These are phyloP conservation scores for Blastobotrys niveus DNA, from an alignment of 1,139 yeast genomes.

Conservation along the genomic window DNA sequence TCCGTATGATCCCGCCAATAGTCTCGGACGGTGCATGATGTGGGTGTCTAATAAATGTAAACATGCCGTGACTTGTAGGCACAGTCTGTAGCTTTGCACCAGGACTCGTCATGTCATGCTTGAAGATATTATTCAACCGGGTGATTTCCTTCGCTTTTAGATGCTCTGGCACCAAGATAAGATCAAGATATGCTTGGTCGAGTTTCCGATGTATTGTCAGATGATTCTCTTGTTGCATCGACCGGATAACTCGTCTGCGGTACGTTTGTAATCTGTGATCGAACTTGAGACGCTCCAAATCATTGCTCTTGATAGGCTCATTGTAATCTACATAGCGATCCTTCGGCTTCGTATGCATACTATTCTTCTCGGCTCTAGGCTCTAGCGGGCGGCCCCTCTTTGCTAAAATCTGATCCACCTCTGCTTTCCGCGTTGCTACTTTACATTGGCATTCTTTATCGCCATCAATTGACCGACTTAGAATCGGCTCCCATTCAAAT, in stretches of 20 bases:
- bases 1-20: conserved; percentile 11
- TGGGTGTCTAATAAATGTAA: conserved; percentile 17
- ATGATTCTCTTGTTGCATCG: neutral
- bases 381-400: neutral
- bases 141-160: conserved; percentile 9
- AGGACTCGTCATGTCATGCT: conserved; percentile 15
- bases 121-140: conserved; percentile 9
- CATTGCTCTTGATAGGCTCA: conserved; percentile 4
- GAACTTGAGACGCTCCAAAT: conserved; percentile 1
- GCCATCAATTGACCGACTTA: neutral
- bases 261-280: neutral
- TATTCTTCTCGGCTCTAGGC: neutral
- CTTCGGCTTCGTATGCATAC: neutral
- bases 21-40: conserved; percentile 15
- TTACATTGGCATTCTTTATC: neutral
- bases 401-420: neutral
- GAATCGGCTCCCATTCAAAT: conserved; percentile 19
- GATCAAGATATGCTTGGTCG: conserved; percentile 21
- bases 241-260: neutral
- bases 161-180: conserved; percentile 21
- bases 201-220: conserved; percentile 2
- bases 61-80: conserved; percentile 19
- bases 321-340: conserved; percentile 9
- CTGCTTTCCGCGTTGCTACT: neutral
- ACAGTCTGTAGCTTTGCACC: conserved; percentile 10